Base-by-base conservation (phyloP, 176 grass and related monocot genomes). In the Elaeis guineensis region DNA sequence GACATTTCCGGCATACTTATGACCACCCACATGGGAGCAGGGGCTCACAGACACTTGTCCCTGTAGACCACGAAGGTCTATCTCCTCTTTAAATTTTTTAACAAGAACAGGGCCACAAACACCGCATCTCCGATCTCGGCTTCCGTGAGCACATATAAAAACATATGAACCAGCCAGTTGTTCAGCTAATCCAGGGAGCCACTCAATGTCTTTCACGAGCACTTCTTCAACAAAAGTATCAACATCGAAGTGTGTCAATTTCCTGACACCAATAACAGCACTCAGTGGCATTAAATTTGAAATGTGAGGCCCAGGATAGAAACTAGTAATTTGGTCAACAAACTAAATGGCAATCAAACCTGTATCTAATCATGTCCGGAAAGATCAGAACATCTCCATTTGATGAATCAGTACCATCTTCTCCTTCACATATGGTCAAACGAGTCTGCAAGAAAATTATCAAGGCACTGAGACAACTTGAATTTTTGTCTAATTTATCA, bases 311-410 rank as follows among this genome's bases (percentile, higher is more conserved):
- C 3, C 12, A 1, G 35, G 35, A 2, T 44, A 44, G 2, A 44
- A 44, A 44, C 11, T 44, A 44, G 35, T 44, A 44, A 44, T 12
- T 44, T 44, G 35, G 9, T 44, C 35, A 44, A 44, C 35, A 44
- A 44, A 44, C 35, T 44, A 44, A 44, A 14, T 44, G 9, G 35
- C 35, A 44, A 14, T 44, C 35, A 44, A 12, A 92, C 93, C 85
- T 98, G 88, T 92, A 98, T 85, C 88, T 78, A 71, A 92, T 81
- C 93, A 98, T 92, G 73, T 98, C 88, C 67, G 93, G 93, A 83
- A 98, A 98, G 67, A 98, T 92, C 67, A 98, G 57, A 68, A 92
- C 79, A 63, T 98, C 84, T 71, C 93, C 93, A 86, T 92, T 83
- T 51, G 93, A 92, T 69, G 79, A 85, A 55, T 89, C 93, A 25